phyloP scores from a whole-genome alignment of 2,329 filamentous ascomycete species.

The Xylaria sp. region DNA sequence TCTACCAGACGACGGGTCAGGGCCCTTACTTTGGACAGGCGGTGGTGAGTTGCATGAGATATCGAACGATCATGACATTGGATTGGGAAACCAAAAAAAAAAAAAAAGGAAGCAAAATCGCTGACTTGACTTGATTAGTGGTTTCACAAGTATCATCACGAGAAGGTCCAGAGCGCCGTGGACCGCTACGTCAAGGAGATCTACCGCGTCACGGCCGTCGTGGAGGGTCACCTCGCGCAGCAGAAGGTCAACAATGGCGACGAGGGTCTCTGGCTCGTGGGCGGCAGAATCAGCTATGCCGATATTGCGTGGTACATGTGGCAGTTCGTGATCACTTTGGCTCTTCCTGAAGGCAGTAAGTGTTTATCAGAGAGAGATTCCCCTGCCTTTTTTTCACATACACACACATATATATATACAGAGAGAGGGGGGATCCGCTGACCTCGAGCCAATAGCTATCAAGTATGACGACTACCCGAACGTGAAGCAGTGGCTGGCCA shows the following conservation, averaged over 20 bases:
- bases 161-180: constrained; percentile 54
- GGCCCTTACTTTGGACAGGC: constrained; percentile 61
- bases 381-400: background rate
- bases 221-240: constrained; percentile 51
- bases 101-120: too few relatives aligned
- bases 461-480: constrained; percentile 26
- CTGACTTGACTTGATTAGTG: constrained; percentile 43
- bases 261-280: constrained; percentile 37
- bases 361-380: background rate
- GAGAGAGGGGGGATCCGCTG: background rate
- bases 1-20: constrained; percentile 57
- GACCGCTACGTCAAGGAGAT: constrained; percentile 58
- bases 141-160: constrained; percentile 54
- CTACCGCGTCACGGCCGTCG: constrained; percentile 55
- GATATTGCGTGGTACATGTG: constrained; percentile 40
- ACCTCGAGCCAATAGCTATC: constrained; percentile 15
- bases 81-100: too few relatives aligned
- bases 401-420: too few relatives aligned
- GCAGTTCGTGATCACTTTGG: background rate
- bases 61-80: too few relatives aligned
- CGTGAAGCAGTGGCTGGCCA: constrained; percentile 32
- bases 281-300: constrained; percentile 36
- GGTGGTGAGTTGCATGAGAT: constrained; percentile 38
- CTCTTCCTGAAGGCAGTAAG: constrained; percentile 17
- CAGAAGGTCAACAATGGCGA: constrained; percentile 34